Evolutionary conservation across 2,329 filamentous ascomycete species (phyloP).

Genomic region (Coniochaeta ligniaria): DNA sequence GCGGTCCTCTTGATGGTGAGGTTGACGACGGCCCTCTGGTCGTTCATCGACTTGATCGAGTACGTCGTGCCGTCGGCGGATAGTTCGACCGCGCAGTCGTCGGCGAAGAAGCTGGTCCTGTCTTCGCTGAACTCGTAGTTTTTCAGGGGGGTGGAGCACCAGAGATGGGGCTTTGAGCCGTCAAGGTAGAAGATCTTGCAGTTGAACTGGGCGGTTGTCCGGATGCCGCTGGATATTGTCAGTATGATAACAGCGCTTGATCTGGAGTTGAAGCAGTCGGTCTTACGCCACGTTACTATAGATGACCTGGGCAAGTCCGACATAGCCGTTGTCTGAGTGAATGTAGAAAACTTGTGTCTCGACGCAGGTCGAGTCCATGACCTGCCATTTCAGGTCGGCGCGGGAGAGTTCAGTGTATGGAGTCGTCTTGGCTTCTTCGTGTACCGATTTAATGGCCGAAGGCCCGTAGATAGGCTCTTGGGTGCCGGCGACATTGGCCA

Average conservation of each 20-base stretch:
- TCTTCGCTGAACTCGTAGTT: conserved; percentile 81
- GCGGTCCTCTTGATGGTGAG: conserved; percentile 68
- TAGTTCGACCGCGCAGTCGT: conserved; percentile 77
- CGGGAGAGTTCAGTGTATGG: conserved; percentile 75
- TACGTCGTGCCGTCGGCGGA: conserved; percentile 78
- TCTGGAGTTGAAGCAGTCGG: background rate
- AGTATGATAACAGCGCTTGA: conserved; percentile 7
- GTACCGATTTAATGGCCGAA: conserved; percentile 77
- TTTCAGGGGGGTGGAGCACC: conserved; percentile 72
- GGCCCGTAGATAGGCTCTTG: conserved; percentile 95
- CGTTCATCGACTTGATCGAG: conserved; percentile 83
- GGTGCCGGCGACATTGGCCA: conserved; percentile 82
- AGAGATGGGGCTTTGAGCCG: conserved; percentile 65
- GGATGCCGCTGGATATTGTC: conserved; percentile 60
- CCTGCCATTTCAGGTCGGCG: conserved; percentile 76
- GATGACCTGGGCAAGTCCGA: conserved; percentile 83
- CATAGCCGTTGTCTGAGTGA: conserved; percentile 66
- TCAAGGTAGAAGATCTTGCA: conserved; percentile 82
- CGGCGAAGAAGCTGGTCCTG: conserved; percentile 76
- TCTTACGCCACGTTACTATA: conserved; percentile 94
- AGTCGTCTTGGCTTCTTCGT: conserved; percentile 67
- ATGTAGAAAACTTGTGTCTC: conserved; percentile 96
- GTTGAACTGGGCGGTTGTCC: conserved; percentile 89
- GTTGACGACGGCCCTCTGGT: conserved; percentile 76
- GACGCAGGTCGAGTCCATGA: conserved; percentile 76